A percentile compares a stretch with the other conserved stretches of the same genome.
phyloP scores from a whole-genome alignment of 2,329 filamentous ascomycete genomes.

The Pseudopyrenochaeta lycopersici region DNA sequence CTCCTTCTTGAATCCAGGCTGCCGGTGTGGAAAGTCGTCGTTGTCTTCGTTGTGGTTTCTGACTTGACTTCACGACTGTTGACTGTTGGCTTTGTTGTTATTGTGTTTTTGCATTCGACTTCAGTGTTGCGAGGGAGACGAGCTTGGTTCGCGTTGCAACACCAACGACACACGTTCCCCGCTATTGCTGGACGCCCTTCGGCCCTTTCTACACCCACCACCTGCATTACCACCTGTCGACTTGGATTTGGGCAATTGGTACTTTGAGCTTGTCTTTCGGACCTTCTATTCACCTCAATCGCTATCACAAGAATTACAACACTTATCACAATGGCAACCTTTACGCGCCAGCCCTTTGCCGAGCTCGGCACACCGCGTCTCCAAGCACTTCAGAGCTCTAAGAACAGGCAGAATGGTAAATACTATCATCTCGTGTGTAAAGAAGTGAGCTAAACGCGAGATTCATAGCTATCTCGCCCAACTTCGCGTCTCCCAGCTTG shows the following conservation, averaged over 20 bases:
- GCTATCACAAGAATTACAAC: slow-evolving; percentile 3
- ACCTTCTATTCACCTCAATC: slow-evolving; percentile 1
- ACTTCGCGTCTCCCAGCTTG: slow-evolving; percentile 39
- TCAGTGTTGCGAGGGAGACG: slow-evolving; percentile 5
- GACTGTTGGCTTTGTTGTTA: too few species aligned
- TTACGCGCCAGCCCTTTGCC: slow-evolving; percentile 76
- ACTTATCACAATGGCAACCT: slow-evolving; percentile 50
- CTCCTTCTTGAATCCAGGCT: slow-evolving; percentile 17
- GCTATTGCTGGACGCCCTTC: slow-evolving; percentile 9
- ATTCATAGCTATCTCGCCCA: slow-evolving; percentile 40
- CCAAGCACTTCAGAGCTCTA: slow-evolving; percentile 75
- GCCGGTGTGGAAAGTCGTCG: not conserved
- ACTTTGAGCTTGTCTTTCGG: not conserved
- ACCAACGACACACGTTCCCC: slow-evolving; percentile 15
- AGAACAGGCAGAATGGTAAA: slow-evolving; percentile 76
- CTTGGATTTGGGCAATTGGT: slow-evolving; percentile 3
- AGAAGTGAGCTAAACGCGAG: slow-evolving; percentile 30
- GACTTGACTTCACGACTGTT: not conserved
- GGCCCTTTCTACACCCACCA: slow-evolving; percentile 9
- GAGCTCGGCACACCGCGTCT: slow-evolving; percentile 74
- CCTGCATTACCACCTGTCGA: slow-evolving; percentile 2
- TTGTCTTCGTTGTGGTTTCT: not conserved
- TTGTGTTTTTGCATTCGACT: slow-evolving; percentile 3
- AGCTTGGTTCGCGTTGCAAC: slow-evolving; percentile 7
- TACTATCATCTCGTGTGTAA: not conserved